These are phyloP conservation scores for Cordyceps farinosa DNA, from an alignment of 2,329 filamentous ascomycete species.

Conservation along the genomic window DNA sequence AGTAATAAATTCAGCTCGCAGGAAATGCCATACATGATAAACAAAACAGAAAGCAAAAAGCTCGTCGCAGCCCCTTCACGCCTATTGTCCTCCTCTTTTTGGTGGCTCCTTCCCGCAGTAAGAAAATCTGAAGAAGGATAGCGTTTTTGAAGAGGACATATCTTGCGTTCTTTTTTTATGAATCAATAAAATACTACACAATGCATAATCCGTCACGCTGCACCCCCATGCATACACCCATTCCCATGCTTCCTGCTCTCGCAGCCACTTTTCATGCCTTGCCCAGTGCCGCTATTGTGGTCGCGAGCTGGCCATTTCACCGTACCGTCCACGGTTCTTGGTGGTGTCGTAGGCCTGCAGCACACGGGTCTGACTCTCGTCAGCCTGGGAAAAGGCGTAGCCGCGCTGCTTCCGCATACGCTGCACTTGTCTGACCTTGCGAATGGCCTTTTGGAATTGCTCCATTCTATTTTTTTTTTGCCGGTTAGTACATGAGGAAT, in stretches of 20 bases:
- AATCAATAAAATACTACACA: constrained; percentile 10
- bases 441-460: constrained; percentile 98
- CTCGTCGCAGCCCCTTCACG: not conserved
- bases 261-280: not conserved
- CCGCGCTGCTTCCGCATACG: constrained; percentile 99
- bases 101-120: not conserved
- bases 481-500: not conserved
- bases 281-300: constrained; percentile 19
- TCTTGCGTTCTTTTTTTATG: not conserved
- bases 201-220: constrained; percentile 2
- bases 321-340: constrained; percentile 82
- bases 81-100: not conserved
- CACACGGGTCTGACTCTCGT: constrained; percentile 91
- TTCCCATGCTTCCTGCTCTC: not conserved
- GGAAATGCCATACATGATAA: constrained; percentile 12
- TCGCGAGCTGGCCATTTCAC: constrained; percentile 74
- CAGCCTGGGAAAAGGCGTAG: constrained; percentile 96
- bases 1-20: not conserved
- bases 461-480: constrained; percentile 67
- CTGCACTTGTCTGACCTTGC: constrained; percentile 96
- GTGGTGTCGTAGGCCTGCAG: constrained; percentile 98
- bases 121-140: not conserved
- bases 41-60: not conserved
- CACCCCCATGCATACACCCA: not conserved
- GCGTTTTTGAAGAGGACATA: not conserved